Evolutionary conservation across 371 early-diverging fungal species (phyloP).

Genomic region (Mucor plumbeus): DNA sequence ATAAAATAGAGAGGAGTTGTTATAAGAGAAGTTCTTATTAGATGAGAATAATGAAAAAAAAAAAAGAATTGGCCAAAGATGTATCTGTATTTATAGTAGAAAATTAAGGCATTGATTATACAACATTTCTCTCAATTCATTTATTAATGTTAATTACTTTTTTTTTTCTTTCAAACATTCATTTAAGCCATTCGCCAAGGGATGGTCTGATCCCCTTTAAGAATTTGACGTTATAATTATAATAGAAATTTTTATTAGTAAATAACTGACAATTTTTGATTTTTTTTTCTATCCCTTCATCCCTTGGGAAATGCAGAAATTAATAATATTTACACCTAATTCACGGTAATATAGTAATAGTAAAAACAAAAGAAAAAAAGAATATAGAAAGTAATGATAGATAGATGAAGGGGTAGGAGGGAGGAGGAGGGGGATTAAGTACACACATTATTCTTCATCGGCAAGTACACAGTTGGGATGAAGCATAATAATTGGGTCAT

Average conservation of each 20-base stretch:
- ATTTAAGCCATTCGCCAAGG: neutral
- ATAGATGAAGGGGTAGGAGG: conserved; percentile 2
- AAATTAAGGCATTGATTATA: neutral
- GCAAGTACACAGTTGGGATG: conserved; percentile 63
- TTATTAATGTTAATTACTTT: neutral
- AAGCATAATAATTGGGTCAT: conserved; percentile 60
- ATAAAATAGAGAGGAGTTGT: neutral
- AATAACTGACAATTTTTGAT: conserved; percentile 3
- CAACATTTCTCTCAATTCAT: too few relatives aligned
- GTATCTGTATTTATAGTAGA: conserved; percentile 8
- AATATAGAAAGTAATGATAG: conserved; percentile 1
- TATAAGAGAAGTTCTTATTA: neutral
- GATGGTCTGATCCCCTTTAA: conserved; percentile 1
- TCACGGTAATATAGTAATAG: conserved; percentile 8
- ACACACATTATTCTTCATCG: conserved; percentile 21
- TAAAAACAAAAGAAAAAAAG: conserved; percentile 2
- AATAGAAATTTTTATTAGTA: conserved; percentile 4
- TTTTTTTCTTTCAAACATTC: neutral
- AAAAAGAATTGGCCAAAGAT: conserved; percentile 9
- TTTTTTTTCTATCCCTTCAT: conserved; percentile 1
- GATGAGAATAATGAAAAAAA: conserved; percentile 5
- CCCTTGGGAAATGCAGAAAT: conserved; percentile 17
- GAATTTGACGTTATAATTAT: conserved; percentile 3
- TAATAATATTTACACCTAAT: conserved; percentile 15
- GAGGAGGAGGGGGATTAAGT: neutral